Base-by-base conservation (phyloP, 495 filamentous ascomycete genomes). In the Penicillium ochrochloron region DNA sequence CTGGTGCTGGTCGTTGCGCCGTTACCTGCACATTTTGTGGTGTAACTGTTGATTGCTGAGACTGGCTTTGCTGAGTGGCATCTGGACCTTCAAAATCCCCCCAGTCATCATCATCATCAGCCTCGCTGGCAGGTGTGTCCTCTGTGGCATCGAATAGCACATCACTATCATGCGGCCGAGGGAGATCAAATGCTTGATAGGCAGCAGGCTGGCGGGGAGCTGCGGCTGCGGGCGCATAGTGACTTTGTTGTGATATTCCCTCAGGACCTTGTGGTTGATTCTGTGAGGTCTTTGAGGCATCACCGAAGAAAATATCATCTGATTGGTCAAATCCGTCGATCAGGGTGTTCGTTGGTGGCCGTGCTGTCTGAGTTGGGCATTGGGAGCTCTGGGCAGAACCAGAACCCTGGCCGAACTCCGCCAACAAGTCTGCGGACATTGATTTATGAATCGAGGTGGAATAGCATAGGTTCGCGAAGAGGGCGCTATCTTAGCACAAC, bases 351-450 rank as follows among this genome's bases (percentile, higher is more conserved):
- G 66, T 34, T 54, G 67, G 62, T 31, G 67, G 41, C 41, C 50
- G 53, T n/a, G 39, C 46, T 25, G 58, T 33, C 37, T 66, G 66
- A 27, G 67, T 21, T 41, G 33, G 69, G 46, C 35, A 17, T 41
- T 44, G 35, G 52, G 68, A 62, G 41, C 59, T 63, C 34, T 65
- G 54, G 52, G 67, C 59, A 56, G 69, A 66, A 34, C 29, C 65
- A 61, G 74, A 51, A 42, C 68, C 68, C 63, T 67, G 66, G 41
- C 87, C 89, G 67, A 93, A 93, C 55, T 86, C 88, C 55, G 89
- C 88, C 41, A 90, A 86, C 39, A 93, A 82, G 66, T 92, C 90
- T 56, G 88, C 85, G 48, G 90, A 93, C 90, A 93, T 93, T 56
- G 21, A 33, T n/a, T 66, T 52, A 65, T 61, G 39, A 63, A 57